phyloP scores from a whole-genome alignment of 768 basidiomycete genomes.

The Podaxis sp. region DNA sequence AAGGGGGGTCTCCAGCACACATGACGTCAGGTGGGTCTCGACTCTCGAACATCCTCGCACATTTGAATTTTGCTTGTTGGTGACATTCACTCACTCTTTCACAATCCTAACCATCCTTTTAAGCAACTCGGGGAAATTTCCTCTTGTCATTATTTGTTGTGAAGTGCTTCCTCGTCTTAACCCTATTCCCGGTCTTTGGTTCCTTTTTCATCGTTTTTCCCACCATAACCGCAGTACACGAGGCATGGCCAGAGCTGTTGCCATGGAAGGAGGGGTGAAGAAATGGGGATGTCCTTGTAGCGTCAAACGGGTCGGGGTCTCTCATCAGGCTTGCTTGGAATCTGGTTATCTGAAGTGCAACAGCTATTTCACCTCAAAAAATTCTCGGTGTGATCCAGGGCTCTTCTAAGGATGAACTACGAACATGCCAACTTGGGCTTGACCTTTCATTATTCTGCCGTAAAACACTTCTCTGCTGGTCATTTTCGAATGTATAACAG shows the following conservation, averaged over 20 bases:
- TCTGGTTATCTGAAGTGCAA: not conserved
- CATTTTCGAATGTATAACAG: not conserved
- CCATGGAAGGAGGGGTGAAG: not conserved
- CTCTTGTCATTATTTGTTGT: not conserved
- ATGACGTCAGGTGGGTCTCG: conserved; percentile 7
- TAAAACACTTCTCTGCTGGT: not conserved
- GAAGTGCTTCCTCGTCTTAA: not conserved
- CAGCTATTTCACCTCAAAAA: not conserved
- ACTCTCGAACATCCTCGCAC: not conserved
- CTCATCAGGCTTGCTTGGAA: not conserved
- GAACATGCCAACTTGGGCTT: not conserved
- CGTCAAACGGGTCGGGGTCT: not conserved
- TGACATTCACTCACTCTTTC: not conserved
- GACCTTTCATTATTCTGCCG: not conserved
- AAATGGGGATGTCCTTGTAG: not conserved
- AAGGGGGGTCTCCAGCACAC: not conserved
- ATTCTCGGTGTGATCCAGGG: not conserved
- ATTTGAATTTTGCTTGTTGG: conserved; percentile 1
- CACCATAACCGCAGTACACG: not conserved
- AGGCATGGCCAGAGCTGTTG: not conserved
- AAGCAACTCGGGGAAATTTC: not conserved
- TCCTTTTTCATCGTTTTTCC: conserved; percentile 6
- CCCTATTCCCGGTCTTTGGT: not conserved
- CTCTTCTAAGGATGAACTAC: not conserved
- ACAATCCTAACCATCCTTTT: not conserved